Evolutionary conservation across 2,329 filamentous ascomycete genomes (phyloP).

Genomic region (Pseudocercospora crystallina): DNA sequence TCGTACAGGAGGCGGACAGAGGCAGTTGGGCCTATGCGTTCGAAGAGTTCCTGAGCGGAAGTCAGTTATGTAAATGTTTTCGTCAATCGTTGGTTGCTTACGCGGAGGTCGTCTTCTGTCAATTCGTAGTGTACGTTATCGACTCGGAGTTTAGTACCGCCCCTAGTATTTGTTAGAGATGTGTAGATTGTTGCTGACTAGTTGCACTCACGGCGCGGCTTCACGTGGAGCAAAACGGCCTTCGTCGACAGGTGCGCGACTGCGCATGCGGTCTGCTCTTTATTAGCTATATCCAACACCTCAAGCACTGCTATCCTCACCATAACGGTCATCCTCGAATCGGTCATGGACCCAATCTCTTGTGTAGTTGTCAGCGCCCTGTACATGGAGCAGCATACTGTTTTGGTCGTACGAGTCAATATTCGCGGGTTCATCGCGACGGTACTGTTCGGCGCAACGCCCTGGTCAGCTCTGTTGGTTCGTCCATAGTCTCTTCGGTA

Average conservation of each 20-base stretch:
- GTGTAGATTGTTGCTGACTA: no score
- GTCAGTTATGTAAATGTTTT: slow-evolving; percentile 7
- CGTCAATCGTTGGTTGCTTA: slow-evolving; percentile 40
- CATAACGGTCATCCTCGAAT: slow-evolving; percentile 35
- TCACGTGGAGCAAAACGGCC: slow-evolving; percentile 23
- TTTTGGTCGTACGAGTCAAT: slow-evolving; percentile 62
- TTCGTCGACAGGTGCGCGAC: slow-evolving; percentile 21
- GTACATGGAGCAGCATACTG: no score
- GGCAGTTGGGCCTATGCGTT: slow-evolving; percentile 69
- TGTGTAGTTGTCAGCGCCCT: slow-evolving; percentile 20
- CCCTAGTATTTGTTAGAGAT: slow-evolving; percentile 13
- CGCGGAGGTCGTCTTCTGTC: slow-evolving; percentile 77
- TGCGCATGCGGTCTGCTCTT: slow-evolving; percentile 18
- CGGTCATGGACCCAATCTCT: slow-evolving; percentile 83
- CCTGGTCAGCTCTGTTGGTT: slow-evolving; percentile 38
- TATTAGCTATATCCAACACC: not conserved
- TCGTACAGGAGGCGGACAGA: slow-evolving; percentile 77
- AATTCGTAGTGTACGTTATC: slow-evolving; percentile 93
- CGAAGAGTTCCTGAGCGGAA: slow-evolving; percentile 69
- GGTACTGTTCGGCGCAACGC: slow-evolving; percentile 34
- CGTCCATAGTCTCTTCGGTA: slow-evolving; percentile 5
- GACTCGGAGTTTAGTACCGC: slow-evolving; percentile 65
- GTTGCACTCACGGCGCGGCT: slow-evolving; percentile 16
- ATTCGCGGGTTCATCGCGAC: slow-evolving; percentile 44
- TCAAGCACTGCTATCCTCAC: slow-evolving; percentile 2